These are phyloP conservation scores for Colletotrichum phormii DNA, from an alignment of 2,329 filamentous ascomycete species.

Conservation along the genomic window DNA sequence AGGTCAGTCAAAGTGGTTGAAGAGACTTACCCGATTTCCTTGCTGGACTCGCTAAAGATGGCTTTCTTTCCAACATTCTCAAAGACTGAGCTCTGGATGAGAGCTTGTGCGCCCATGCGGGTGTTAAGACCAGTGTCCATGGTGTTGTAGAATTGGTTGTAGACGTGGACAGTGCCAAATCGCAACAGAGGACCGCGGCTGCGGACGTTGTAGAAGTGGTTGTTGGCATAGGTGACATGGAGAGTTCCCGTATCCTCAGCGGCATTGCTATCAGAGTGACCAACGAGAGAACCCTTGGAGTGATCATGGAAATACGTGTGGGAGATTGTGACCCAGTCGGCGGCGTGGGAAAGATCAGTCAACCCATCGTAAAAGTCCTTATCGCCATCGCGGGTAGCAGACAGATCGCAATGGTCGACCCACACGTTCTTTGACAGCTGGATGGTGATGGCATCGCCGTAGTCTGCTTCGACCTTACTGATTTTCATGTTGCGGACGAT, in stretches of 20 bases:
- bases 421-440: constrained; percentile 66
- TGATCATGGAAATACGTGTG: constrained; percentile 55
- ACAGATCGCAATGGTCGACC: constrained; percentile 74
- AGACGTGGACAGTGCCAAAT: constrained; percentile 70
- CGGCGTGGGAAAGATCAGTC: constrained; percentile 68
- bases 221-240: constrained; percentile 71
- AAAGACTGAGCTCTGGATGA: constrained; percentile 64
- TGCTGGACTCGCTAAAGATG: constrained; percentile 42
- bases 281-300: constrained; percentile 68
- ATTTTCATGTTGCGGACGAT: constrained; percentile 70
- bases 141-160: constrained; percentile 56
- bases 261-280: constrained; percentile 65
- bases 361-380: constrained; percentile 77
- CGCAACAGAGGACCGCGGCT: constrained; percentile 69
- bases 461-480: constrained; percentile 62
- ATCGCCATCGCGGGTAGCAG: constrained; percentile 59
- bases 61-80: constrained; percentile 50
- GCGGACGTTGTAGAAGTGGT: constrained; percentile 71
- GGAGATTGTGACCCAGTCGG: constrained; percentile 65
- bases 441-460: constrained; percentile 68
- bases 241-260: constrained; percentile 68
- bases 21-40: constrained; percentile 39
- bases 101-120: constrained; percentile 61
- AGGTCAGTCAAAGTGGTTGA: not conserved
- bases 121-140: constrained; percentile 59